Evolutionary conservation across 495 filamentous ascomycete species (phyloP).

Genomic region (Letharia columbiana): DNA sequence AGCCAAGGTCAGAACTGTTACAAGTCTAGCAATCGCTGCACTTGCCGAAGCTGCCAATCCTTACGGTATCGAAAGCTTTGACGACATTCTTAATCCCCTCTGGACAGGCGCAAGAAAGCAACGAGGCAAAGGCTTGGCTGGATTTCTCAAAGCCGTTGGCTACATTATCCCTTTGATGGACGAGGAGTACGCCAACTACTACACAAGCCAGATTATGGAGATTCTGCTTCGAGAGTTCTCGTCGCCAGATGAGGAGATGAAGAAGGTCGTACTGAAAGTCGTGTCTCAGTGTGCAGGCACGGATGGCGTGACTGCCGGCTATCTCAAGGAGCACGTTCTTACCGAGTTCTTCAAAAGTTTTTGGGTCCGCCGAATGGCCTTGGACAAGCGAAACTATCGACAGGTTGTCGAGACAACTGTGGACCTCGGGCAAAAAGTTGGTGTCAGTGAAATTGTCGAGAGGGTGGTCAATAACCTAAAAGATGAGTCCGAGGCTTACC

Average conservation of each 20-base stretch:
- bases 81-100: conserved; percentile 91
- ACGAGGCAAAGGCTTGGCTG: conserved; percentile 89
- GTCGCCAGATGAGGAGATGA: conserved; percentile 99
- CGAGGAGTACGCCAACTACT: conserved; percentile 98
- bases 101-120: conserved; percentile 93
- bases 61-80: conserved; percentile 98
- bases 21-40: conserved; percentile 88
- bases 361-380: conserved; percentile 94
- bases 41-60: conserved; percentile 94
- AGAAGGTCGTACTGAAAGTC: conserved; percentile 96
- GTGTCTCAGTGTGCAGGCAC: conserved; percentile 95
- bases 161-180: conserved; percentile 99
- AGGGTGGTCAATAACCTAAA: conserved; percentile 90
- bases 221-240: conserved; percentile 93
- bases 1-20: conserved; percentile 93
- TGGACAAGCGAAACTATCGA: conserved; percentile 93
- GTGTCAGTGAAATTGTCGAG: conserved; percentile 89
- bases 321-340: conserved; percentile 90
- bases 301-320: conserved; percentile 86
- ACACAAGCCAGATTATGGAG: conserved; percentile 97
- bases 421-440: conserved; percentile 94
- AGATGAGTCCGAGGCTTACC: conserved; percentile 95
- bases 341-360: conserved; percentile 98
- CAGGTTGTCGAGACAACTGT: conserved; percentile 98
- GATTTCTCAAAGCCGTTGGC: conserved; percentile 94